Percentiles rank a stretch among this genome's conserved stretches.
Conservation (phyloP, 2,329 filamentous ascomycete species). For the Paraphaeosphaeria sporulosa region DNA sequence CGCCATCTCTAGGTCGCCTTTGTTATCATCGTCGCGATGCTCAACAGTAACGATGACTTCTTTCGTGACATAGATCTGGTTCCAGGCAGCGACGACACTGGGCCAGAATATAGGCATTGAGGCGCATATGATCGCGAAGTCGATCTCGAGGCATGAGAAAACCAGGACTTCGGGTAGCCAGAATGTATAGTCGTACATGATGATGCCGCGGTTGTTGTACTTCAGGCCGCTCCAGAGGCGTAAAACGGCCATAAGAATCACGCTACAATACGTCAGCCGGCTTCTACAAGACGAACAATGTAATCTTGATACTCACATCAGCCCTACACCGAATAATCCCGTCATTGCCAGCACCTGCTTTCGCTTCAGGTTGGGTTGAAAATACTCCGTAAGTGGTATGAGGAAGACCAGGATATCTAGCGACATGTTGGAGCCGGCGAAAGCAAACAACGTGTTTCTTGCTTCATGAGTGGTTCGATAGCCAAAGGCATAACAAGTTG, state of each 20-base stretch:
- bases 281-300: background rate
- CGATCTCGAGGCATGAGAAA: constrained; percentile 42
- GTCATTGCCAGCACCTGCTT: constrained; percentile 37
- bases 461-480: constrained; percentile 23
- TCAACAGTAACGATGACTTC: constrained; percentile 41
- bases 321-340: constrained; percentile 35
- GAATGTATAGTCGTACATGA: constrained; percentile 41
- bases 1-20: constrained; percentile 11
- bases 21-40: constrained; percentile 20
- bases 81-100: constrained; percentile 30
- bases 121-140: constrained; percentile 40
- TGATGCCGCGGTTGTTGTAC: constrained; percentile 20
- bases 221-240: constrained; percentile 37
- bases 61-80: constrained; percentile 43
- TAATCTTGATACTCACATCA: constrained; percentile 25
- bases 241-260: constrained; percentile 37
- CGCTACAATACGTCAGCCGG: constrained; percentile 25
- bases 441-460: constrained; percentile 27
- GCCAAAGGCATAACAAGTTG: constrained; percentile 38
- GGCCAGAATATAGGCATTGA: constrained; percentile 43
- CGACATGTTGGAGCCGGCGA: constrained; percentile 39
- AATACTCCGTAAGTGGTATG: constrained; percentile 36
- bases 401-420: constrained; percentile 40
- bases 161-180: constrained; percentile 38
- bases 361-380: constrained; percentile 27